Evolutionary conservation across 441 rosid genomes (phyloP), one percentile per base, ranked within the genome.

Genomic region (Euphorbia schlechtendalii): DNA sequence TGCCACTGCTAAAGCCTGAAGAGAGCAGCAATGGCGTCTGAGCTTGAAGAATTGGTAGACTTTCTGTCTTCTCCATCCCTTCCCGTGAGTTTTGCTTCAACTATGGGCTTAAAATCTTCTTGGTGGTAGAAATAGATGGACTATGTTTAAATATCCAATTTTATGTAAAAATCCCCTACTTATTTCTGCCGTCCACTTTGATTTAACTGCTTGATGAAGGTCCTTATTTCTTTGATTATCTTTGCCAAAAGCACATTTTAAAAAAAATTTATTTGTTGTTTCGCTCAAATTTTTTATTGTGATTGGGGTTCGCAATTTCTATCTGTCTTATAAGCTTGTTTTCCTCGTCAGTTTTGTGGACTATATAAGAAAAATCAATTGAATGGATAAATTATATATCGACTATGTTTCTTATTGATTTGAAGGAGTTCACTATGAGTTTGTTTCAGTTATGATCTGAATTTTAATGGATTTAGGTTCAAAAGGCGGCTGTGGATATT

Each of bases 401-500:
- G 10, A 22, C 25, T 32, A 15, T 40, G 54, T 18, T 63, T 59
- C 22, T 28, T 28, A 7, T 32, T 27, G 10, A 38, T 24, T 57
- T 28, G 3, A 68, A 53, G 48, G 43, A 48, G n/a, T 30, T 56
- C 11, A 49, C 20, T 11, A 7, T 61, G 28, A 48, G 15, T 11
- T 40, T 14, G 52, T 48, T 15, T 61, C 2, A 1, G 8, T 52
- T 18, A 8, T 53, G 32, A 52, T n/a, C 60, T 28, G 52, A 56
- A 61, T 60, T 43, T 32, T 17, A 46, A 30, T 22, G 60, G 53
- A 18, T 71, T 65, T 65, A 89, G 98, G 86, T 88, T 81, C 86
- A 82, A 82, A 89, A 92, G 78, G 96, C 87, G 17, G 94, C 96
- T 8, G 88, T 88, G 55, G 90, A 84, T 70, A 85, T 89, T 58